A percentile compares a stretch with the other conserved stretches of the same genome.
Conservation (phyloP, 225 moss, liverwort and hornwort genomes). For the Anthoceros angustus region DNA sequence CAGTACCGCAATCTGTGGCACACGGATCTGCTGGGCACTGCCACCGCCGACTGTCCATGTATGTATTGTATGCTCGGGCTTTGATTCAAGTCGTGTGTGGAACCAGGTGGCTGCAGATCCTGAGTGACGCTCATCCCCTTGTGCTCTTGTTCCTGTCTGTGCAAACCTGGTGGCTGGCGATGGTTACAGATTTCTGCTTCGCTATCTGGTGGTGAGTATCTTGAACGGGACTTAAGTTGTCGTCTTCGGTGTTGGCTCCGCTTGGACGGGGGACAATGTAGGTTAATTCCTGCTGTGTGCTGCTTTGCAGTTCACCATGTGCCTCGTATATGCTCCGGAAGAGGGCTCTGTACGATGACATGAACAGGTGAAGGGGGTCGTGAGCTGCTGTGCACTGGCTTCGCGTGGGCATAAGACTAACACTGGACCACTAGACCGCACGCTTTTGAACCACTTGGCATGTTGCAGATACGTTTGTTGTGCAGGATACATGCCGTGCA, state of each 20-base stretch:
- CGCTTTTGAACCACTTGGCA: background rate
- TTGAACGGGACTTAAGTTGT: too few relatives aligned
- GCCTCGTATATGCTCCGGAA: conserved; percentile 28
- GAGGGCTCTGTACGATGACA: conserved; percentile 32
- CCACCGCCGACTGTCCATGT: conserved; percentile 28
- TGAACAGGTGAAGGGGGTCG: conserved; percentile 16
- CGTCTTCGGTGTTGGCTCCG: background rate
- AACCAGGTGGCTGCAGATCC: background rate
- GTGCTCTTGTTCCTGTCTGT: background rate
- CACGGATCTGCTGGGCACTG: conserved; percentile 20
- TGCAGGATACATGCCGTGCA: conserved; percentile 37
- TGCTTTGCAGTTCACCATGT: conserved; percentile 21
- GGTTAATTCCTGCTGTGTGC: background rate
- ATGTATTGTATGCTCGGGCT: conserved; percentile 4
- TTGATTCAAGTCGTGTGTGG: background rate
- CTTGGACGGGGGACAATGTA: background rate
- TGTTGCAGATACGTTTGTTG: conserved; percentile 32
- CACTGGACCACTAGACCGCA: too few relatives aligned
- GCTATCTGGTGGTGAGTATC: conserved; percentile 23
- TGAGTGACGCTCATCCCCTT: background rate
- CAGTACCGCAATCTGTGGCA: conserved; percentile 34
- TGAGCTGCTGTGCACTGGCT: too few relatives aligned
- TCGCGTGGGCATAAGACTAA: too few relatives aligned
- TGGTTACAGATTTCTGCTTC: conserved; percentile 22
- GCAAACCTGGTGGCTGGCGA: background rate